phyloP scores from a whole-genome alignment of 2,329 filamentous ascomycete species.

The Claviceps lovelessii region DNA sequence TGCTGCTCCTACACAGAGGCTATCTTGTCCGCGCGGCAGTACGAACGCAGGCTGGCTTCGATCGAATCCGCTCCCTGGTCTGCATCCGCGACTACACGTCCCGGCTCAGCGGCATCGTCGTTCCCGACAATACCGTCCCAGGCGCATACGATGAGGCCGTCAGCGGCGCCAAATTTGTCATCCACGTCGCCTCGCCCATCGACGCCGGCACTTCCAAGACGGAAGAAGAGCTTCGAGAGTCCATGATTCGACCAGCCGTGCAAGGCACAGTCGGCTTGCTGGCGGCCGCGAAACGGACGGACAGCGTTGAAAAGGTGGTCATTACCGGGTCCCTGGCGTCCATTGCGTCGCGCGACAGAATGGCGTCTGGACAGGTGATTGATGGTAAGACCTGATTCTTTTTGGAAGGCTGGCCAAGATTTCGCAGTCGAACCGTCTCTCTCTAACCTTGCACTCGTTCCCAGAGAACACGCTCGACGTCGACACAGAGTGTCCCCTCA shows the following conservation, averaged over 20 bases:
- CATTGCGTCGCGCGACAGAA: conserved; percentile 2
- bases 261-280: conserved; percentile 23
- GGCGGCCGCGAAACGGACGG: conserved; percentile 18
- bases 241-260: conserved; percentile 19
- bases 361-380: background rate
- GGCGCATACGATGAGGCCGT: conserved; percentile 27
- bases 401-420: too few species aligned
- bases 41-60: conserved; percentile 8
- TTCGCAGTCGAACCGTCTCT: too few species aligned
- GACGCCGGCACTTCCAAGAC: background rate
- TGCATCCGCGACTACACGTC: conserved; percentile 1
- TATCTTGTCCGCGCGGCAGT: conserved; percentile 17
- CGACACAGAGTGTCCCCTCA: conserved; percentile 14
- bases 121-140: conserved; percentile 22
- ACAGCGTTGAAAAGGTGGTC: conserved; percentile 24
- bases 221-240: background rate
- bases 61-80: conserved; percentile 7
- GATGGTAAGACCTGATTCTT: background rate
- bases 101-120: conserved; percentile 14
- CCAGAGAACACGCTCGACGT: background rate
- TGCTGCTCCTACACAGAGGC: conserved; percentile 12
- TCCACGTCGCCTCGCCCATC: conserved; percentile 17
- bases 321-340: conserved; percentile 26
- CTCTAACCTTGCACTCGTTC: background rate
- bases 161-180: conserved; percentile 23